These are phyloP conservation scores for Nothophaeocryptopus gaeumannii DNA, from an alignment of 2,329 filamentous ascomycete species.

Conservation along the genomic window DNA sequence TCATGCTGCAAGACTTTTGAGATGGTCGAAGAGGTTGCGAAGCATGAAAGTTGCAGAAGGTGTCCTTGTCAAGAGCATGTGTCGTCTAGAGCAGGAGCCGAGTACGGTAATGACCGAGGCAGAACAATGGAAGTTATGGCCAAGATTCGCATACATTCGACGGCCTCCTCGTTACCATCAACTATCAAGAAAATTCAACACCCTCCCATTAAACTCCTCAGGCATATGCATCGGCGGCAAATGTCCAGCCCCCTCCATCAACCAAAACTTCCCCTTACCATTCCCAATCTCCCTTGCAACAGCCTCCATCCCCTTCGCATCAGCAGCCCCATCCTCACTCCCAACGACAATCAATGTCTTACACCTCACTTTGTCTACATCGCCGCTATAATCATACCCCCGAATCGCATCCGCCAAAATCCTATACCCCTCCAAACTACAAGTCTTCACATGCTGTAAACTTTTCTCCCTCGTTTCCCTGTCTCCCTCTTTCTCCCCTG, in stretches of 20 bases:
- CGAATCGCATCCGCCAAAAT: conserved; percentile 29
- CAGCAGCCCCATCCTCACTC: conserved; percentile 25
- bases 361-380: conserved; percentile 15
- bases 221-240: conserved; percentile 31
- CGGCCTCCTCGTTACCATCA: no score
- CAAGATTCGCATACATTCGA: no score
- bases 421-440: conserved; percentile 26
- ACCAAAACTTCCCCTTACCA: conserved; percentile 19
- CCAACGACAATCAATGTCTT: conserved; percentile 26
- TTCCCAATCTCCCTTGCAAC: conserved; percentile 20
- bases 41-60: no score
- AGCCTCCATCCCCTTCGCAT: conserved; percentile 21
- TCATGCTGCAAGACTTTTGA: no score
- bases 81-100: no score
- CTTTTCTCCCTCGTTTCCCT: conserved; percentile 18
- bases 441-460: conserved; percentile 24
- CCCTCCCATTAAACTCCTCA: conserved; percentile 26
- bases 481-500: conserved; percentile 20
- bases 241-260: conserved; percentile 29
- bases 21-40: no score
- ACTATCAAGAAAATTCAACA: conserved; percentile 22
- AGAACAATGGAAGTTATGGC: no score
- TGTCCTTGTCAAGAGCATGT: no score
- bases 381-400: conserved; percentile 27
- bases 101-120: no score